Percentiles rank a stretch among this genome's conserved stretches.
phyloP scores from a whole-genome alignment of 257 asterid species.

The Solanum piurae region DNA sequence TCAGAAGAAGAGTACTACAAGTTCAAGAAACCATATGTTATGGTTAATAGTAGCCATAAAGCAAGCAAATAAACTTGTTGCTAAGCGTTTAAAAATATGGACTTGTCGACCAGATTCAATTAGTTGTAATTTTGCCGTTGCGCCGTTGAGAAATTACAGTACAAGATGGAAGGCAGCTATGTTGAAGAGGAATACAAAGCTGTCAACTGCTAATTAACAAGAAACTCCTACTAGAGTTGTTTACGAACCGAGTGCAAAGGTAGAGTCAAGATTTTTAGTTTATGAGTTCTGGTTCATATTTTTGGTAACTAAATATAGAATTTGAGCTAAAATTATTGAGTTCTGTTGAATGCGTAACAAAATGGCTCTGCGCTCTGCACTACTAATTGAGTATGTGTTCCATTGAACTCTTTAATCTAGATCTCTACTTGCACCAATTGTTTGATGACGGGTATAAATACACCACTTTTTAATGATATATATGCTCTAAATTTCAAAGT shows the following conservation, averaged over 20 bases:
- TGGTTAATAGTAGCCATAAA: constrained; percentile 41
- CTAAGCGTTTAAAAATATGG: constrained; percentile 14
- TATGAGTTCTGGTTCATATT: background rate
- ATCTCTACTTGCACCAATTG: background rate
- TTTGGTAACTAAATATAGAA: background rate
- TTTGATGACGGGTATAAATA: background rate
- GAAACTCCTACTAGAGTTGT: background rate
- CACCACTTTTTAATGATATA: background rate
- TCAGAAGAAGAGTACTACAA: background rate
- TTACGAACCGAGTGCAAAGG: background rate
- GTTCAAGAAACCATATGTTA: constrained; percentile 2
- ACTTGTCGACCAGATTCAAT: constrained; percentile 10
- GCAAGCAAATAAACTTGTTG: constrained; percentile 32
- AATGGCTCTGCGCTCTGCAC: background rate
- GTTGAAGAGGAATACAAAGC: constrained; percentile 40
- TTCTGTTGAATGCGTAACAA: background rate
- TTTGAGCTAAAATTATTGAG: background rate
- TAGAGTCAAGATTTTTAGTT: background rate
- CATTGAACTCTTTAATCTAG: background rate
- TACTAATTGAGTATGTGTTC: background rate
- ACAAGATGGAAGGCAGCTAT: constrained; percentile 60
- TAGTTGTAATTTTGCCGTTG: constrained; percentile 8
- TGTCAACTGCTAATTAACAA: background rate
- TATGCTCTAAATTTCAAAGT: background rate
- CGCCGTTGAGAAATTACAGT: constrained; percentile 23